Conservation (phyloP, 2,329 filamentous ascomycete species). For the Gliomastix tumulicola region DNA sequence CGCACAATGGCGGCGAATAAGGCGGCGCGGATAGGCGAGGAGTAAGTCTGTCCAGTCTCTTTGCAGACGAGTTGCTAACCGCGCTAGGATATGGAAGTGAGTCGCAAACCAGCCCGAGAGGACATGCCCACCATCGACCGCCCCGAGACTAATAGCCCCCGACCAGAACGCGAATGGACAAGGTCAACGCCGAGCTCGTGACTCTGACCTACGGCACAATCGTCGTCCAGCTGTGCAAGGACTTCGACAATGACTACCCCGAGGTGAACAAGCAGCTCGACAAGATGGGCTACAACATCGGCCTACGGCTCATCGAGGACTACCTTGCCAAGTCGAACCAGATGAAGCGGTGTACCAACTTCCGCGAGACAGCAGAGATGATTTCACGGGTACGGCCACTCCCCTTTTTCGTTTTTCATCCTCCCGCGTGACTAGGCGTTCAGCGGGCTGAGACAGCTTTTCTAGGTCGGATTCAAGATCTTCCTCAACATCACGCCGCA, state of each 20-base stretch:
- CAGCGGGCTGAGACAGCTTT: not conserved
- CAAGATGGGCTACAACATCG: constrained; percentile 99
- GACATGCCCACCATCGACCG: not conserved
- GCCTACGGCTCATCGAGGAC: constrained; percentile 90
- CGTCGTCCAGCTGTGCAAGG: constrained; percentile 91
- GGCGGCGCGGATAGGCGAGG: constrained; percentile 54
- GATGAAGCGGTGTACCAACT: constrained; percentile 82
- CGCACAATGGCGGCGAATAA: constrained; percentile 51
- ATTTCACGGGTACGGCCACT: constrained; percentile 68
- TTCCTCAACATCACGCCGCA: constrained; percentile 95
- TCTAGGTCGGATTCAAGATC: constrained; percentile 93
- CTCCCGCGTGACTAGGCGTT: not conserved
- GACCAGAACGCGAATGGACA: constrained; percentile 82
- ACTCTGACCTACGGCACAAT: constrained; percentile 97
- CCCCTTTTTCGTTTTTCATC: not conserved
- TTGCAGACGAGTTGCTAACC: constrained; percentile 1
- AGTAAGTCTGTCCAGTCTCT: constrained; percentile 35
- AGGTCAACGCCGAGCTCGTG: constrained; percentile 95
- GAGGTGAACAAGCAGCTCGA: constrained; percentile 98
- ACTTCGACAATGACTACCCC: constrained; percentile 88
- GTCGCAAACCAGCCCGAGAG: too few species aligned
- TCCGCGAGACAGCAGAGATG: constrained; percentile 93
- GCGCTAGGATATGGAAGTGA: constrained; percentile 82
- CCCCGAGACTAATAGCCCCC: not conserved
- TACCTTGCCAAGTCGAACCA: constrained; percentile 94